Evolutionary conservation across 306 rosid species (phyloP).

Genomic region (Urtica urens): DNA sequence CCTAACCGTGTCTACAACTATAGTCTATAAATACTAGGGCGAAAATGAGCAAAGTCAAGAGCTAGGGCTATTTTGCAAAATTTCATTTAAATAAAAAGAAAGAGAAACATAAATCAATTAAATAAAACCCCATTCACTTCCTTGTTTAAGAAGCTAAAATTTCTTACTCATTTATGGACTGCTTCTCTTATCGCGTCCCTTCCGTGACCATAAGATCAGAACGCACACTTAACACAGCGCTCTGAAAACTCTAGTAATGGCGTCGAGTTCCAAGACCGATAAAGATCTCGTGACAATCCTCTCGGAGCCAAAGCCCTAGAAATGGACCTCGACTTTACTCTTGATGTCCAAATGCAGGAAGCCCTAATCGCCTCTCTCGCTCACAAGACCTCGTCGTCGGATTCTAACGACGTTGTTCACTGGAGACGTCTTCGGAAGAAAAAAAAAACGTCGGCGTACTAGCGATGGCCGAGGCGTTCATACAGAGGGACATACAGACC

Average conservation of each 20-base stretch:
- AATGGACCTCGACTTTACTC: constrained; percentile 25
- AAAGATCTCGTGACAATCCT: constrained; percentile 9
- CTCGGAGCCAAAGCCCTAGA: constrained; percentile 20
- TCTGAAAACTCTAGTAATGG: neutral
- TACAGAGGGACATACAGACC: constrained; percentile 23
- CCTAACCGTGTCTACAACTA: too few relatives aligned
- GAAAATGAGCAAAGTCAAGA: too few relatives aligned
- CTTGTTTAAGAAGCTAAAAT: too few relatives aligned
- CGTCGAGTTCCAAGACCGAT: neutral
- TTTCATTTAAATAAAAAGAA: too few relatives aligned
- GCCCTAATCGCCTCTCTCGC: constrained; percentile 28
- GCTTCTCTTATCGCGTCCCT: too few relatives aligned
- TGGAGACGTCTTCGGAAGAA: neutral
- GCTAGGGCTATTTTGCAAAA: too few relatives aligned
- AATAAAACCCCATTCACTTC: too few relatives aligned
- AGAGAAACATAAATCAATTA: too few relatives aligned
- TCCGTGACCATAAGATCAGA: too few relatives aligned
- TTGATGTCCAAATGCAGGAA: constrained; percentile 33
- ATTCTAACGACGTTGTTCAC: neutral
- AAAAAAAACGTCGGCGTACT: neutral
- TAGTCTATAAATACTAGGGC: too few relatives aligned
- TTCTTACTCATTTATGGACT: too few relatives aligned
- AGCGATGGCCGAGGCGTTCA: constrained; percentile 21
- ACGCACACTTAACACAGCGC: too few relatives aligned
- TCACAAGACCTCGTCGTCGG: constrained; percentile 8